These are phyloP conservation scores for Backusella tarrabulga DNA, from an alignment of 192 early-diverging fungal species.

Conservation along the genomic window DNA sequence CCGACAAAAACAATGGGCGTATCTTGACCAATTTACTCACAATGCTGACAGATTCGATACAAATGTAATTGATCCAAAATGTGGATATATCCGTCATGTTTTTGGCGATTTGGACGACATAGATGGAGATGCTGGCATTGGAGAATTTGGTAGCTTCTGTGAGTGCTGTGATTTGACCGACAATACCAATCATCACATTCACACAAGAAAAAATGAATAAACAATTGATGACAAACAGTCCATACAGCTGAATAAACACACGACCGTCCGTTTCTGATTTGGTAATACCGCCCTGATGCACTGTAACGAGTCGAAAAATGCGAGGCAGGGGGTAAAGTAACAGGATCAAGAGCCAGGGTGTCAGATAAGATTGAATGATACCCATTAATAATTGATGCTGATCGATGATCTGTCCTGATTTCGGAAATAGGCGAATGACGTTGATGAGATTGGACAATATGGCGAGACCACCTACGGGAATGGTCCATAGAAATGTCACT, in stretches of 20 bases:
- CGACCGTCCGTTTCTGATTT: conserved; percentile 63
- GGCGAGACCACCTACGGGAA: conserved; percentile 63
- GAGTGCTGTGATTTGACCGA: conserved; percentile 23
- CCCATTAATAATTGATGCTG: conserved; percentile 48
- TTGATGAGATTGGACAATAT: conserved; percentile 57
- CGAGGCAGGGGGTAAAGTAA: conserved; percentile 62
- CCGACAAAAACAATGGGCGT: conserved; percentile 46
- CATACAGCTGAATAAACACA: conserved; percentile 66
- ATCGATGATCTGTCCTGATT: conserved; percentile 44
- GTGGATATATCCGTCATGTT: conserved; percentile 48
- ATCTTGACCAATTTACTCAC: conserved; percentile 68
- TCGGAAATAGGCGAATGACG: conserved; percentile 56
- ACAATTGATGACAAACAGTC: conserved; percentile 71
- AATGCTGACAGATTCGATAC: conserved; percentile 58
- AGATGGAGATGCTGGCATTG: not conserved
- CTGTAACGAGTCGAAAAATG: conserved; percentile 58
- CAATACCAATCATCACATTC: conserved; percentile 27
- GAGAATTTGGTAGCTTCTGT: not conserved
- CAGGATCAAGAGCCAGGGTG: conserved; percentile 60
- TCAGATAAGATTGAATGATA: conserved; percentile 61
- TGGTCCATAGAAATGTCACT: conserved; percentile 62
- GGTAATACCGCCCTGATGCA: conserved; percentile 66
- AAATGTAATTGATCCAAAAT: conserved; percentile 78
- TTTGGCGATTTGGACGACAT: conserved; percentile 24
- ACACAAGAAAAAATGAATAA: conserved; percentile 63